Conservation (phyloP, 106 monocot genomes). For the Apostasia shenzhenica region DNA sequence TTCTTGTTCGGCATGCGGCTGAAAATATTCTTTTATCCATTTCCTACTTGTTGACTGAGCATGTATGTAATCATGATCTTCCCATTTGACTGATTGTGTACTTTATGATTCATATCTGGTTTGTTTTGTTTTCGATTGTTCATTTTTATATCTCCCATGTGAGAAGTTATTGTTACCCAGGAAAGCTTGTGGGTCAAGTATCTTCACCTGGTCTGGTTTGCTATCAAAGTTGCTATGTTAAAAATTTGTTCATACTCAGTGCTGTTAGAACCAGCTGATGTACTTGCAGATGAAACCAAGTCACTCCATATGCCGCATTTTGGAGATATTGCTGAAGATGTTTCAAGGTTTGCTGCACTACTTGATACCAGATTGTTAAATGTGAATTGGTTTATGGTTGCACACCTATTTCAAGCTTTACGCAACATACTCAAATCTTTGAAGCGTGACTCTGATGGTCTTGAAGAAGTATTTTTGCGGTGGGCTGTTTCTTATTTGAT, state of each 20-base stretch:
- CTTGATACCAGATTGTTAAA: conserved; percentile 19
- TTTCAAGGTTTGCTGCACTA: conserved; percentile 22
- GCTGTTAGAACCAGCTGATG: conserved; percentile 5
- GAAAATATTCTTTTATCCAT: conserved; percentile 37
- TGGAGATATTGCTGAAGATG: conserved; percentile 2
- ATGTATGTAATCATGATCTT: conserved; percentile 37
- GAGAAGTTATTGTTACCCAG: conserved; percentile 13
- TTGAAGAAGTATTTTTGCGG: conserved; percentile 27
- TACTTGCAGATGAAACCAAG: conserved; percentile 8
- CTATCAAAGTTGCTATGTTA: conserved; percentile 23
- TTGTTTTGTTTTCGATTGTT: not conserved
- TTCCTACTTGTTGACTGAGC: conserved; percentile 26
- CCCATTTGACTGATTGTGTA: not conserved
- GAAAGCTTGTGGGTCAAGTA: conserved; percentile 37
- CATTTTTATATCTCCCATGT: not conserved
- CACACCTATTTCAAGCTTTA: conserved; percentile 38
- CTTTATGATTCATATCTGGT: conserved; percentile 5
- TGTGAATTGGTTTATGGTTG: conserved; percentile 15
- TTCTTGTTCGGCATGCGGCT: conserved; percentile 48
- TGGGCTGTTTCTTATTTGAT: conserved; percentile 29
- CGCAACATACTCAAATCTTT: conserved; percentile 47
- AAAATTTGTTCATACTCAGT: conserved; percentile 9
- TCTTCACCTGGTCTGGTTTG: conserved; percentile 41
- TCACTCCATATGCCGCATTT: not conserved
- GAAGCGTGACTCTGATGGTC: conserved; percentile 31